These are phyloP conservation scores for Neurospora africana DNA, from an alignment of 495 filamentous ascomycete species.

Conservation along the genomic window DNA sequence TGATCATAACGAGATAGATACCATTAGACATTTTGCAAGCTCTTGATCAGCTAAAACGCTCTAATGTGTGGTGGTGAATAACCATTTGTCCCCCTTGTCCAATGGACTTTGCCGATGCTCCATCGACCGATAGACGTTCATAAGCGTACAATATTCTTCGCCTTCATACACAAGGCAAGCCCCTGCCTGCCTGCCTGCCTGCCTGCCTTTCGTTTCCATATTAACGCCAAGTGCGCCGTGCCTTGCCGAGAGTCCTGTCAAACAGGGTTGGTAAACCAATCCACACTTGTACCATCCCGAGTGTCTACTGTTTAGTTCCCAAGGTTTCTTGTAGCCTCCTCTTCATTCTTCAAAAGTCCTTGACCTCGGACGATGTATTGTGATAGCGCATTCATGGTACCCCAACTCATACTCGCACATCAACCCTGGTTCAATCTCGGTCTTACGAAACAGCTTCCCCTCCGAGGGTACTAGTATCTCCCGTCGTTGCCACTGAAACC, in stretches of 20 bases:
- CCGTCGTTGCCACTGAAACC: slow-evolving; percentile 15
- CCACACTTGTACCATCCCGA: background rate
- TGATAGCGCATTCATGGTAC: background rate
- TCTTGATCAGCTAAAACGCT: background rate
- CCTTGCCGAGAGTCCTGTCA: background rate
- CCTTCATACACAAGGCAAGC: background rate
- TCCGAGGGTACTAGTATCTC: background rate
- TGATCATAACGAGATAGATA: background rate
- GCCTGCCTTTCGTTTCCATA: background rate
- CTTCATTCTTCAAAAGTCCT: background rate
- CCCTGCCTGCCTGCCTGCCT: background rate
- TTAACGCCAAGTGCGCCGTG: background rate
- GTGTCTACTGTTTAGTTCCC: background rate
- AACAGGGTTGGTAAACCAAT: background rate
- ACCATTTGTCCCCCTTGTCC: no score
- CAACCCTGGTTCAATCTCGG: background rate
- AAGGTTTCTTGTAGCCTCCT: background rate
- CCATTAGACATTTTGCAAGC: background rate
- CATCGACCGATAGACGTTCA: background rate
- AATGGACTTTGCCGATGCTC: background rate
- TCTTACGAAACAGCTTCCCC: background rate
- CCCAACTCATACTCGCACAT: background rate
- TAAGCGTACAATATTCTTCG: background rate
- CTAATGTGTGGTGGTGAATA: background rate
- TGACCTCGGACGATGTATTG: background rate